A percentile compares a stretch with the other conserved stretches of the same genome.
phyloP scores from a whole-genome alignment of 2,329 filamentous ascomycete genomes.

The Chaetothyriales sp. region DNA sequence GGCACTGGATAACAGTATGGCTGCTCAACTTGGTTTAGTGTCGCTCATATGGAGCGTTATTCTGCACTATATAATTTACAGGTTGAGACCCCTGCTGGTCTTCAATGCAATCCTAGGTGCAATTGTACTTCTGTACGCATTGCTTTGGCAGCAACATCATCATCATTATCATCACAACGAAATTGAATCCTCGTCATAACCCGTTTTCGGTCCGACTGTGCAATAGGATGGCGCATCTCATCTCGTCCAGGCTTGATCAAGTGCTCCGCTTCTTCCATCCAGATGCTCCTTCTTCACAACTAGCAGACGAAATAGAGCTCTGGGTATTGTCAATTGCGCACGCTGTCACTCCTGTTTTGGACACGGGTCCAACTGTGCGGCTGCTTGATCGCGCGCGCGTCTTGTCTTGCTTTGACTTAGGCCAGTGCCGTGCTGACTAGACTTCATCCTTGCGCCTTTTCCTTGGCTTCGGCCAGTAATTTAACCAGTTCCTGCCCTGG shows the following conservation, averaged over 20 bases:
- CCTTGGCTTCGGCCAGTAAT: constrained; percentile 46
- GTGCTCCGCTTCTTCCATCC: neutral
- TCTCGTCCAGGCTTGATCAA: neutral
- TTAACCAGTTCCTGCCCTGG: constrained; percentile 42
- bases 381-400: neutral
- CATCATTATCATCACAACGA: no score
- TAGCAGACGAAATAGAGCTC: no score
- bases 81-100: no score
- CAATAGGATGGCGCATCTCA: neutral
- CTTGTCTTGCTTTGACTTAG: neutral
- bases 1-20: no score
- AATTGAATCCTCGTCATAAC: neutral
- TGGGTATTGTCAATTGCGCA: neutral
- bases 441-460: constrained; percentile 1
- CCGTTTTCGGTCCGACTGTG: no score
- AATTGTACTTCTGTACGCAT: no score
- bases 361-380: neutral
- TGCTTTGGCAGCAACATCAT: neutral
- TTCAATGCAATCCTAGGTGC: no score
- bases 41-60: no score
- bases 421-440: neutral
- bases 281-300: neutral
- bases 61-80: no score
- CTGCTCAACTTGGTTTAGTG: no score
- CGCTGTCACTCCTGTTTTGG: neutral